Conservation (phyloP, 371 early-diverging fungal species). For the Syncephalastrum sp. region DNA sequence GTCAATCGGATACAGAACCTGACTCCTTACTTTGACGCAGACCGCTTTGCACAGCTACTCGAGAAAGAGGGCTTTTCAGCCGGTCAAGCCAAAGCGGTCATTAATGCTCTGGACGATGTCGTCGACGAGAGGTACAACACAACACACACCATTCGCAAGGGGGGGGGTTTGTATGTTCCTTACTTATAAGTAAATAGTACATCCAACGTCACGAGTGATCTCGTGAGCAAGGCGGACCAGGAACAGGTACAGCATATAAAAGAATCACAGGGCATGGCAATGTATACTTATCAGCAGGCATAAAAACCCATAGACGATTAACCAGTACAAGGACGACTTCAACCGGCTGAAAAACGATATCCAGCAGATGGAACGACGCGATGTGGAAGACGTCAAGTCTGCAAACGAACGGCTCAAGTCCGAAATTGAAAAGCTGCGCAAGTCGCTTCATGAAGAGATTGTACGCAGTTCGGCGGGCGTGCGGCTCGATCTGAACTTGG, state of each 20-base stretch:
- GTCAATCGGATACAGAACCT: constrained; percentile 13
- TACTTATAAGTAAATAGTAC: constrained; percentile 30
- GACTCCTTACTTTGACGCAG: constrained; percentile 70
- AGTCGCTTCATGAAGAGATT: constrained; percentile 82
- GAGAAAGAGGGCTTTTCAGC: constrained; percentile 76
- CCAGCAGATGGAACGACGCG: constrained; percentile 84
- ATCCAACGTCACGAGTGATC: constrained; percentile 57
- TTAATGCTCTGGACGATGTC: constrained; percentile 73
- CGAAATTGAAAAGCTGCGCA: constrained; percentile 83
- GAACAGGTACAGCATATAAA: constrained; percentile 55
- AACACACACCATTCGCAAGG: too few relatives aligned
- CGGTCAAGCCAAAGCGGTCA: constrained; percentile 76
- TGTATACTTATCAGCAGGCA: neutral
- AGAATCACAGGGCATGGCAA: too few relatives aligned
- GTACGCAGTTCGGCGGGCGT: constrained; percentile 86
- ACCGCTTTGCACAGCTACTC: constrained; percentile 70
- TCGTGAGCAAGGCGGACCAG: constrained; percentile 83
- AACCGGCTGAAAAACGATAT: constrained; percentile 85
- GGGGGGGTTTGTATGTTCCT: neutral
- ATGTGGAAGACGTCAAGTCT: constrained; percentile 81
- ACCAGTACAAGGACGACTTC: constrained; percentile 86
- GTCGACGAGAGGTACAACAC: constrained; percentile 71
- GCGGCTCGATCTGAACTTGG: constrained; percentile 84
- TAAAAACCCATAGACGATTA: constrained; percentile 58
- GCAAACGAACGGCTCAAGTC: constrained; percentile 78